Evolutionary conservation across 192 early-diverging fungal genomes (phyloP).

Genomic region (Backusella westeae): DNA sequence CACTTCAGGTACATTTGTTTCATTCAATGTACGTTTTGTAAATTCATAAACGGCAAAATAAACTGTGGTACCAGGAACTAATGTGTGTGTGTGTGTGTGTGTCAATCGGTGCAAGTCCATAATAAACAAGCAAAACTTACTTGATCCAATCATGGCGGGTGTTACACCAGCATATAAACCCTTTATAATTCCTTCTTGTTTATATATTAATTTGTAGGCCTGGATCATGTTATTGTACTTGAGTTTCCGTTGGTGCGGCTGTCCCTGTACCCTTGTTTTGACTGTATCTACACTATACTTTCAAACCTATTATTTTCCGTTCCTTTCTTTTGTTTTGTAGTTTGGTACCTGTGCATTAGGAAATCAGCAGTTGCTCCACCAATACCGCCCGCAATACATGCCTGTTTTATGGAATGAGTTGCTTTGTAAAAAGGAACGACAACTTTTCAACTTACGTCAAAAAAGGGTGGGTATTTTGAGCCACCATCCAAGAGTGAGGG

Average conservation of each 20-base stretch:
- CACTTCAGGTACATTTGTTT: conserved; percentile 42
- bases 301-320: background rate
- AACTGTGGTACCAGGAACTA: conserved; percentile 54
- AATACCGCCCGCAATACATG: conserved; percentile 49
- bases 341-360: conserved; percentile 52
- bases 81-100: background rate
- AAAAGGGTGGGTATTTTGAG: conserved; percentile 24
- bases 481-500: background rate
- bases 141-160: conserved; percentile 55
- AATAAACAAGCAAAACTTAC: conserved; percentile 5
- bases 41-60: conserved; percentile 60
- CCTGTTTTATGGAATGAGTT: conserved; percentile 19
- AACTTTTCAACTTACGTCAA: conserved; percentile 26
- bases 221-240: conserved; percentile 61
- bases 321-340: background rate
- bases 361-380: conserved; percentile 54
- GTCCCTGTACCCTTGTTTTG: conserved; percentile 57
- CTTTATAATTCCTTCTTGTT: conserved; percentile 49
- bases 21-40: conserved; percentile 50
- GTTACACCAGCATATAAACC: conserved; percentile 56
- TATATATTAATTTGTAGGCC: conserved; percentile 49
- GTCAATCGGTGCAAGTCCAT: background rate
- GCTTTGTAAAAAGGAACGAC: background rate
- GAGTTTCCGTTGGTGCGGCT: conserved; percentile 39
- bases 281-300: conserved; percentile 46